These are phyloP conservation scores for Collybiopsis confluens DNA, from an alignment of 768 basidiomycete species.

Conservation along the genomic window DNA sequence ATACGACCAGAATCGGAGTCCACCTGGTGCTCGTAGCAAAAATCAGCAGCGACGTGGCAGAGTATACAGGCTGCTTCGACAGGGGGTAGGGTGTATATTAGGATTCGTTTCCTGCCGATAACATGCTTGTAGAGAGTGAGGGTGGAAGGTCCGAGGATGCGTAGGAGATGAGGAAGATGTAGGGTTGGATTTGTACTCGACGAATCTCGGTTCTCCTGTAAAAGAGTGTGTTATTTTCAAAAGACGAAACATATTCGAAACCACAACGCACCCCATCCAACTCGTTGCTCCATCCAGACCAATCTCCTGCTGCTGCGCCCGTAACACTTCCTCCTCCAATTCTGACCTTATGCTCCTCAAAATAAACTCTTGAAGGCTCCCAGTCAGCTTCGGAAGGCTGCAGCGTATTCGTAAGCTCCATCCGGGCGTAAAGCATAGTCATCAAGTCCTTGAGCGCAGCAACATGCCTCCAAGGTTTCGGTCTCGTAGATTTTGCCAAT, in stretches of 20 bases:
- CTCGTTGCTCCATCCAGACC: conserved; percentile 69
- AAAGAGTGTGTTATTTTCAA: not conserved
- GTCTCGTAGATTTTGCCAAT: conserved; percentile 56
- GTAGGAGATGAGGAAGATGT: conserved; percentile 71
- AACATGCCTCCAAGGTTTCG: conserved; percentile 76
- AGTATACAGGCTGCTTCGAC: conserved; percentile 78
- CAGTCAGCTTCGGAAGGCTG: conserved; percentile 55
- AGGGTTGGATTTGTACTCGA: conserved; percentile 48
- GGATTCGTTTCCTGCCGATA: conserved; percentile 66
- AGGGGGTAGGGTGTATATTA: conserved; percentile 76
- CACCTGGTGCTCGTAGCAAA: conserved; percentile 42
- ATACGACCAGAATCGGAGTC: conserved; percentile 21
- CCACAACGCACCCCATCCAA: conserved; percentile 44
- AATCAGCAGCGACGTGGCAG: conserved; percentile 61
- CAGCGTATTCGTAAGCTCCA: conserved; percentile 42
- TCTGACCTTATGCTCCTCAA: conserved; percentile 56
- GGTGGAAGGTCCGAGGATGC: conserved; percentile 74
- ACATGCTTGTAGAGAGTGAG: conserved; percentile 79
- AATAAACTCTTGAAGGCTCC: conserved; percentile 59
- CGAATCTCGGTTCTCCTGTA: conserved; percentile 23
- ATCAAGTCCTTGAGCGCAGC: conserved; percentile 58
- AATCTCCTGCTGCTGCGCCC: conserved; percentile 55
- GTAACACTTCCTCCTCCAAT: too few species aligned
- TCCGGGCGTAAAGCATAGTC: conserved; percentile 44
- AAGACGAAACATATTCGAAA: not conserved